Evolutionary conservation across 306 rosid genomes (phyloP), one percentile per base, ranked within the genome.

Genomic region (Aeschynomene evenia): DNA sequence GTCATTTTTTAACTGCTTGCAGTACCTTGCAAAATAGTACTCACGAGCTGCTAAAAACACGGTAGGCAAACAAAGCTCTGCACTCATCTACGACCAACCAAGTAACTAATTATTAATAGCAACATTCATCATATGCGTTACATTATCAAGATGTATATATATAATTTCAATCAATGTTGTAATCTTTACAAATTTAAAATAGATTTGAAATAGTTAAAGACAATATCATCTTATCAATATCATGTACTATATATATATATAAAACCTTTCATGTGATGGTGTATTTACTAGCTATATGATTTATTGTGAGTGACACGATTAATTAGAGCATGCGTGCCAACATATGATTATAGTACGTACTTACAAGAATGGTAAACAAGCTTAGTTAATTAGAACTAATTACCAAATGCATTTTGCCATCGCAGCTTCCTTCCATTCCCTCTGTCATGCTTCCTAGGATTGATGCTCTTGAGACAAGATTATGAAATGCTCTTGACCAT

Each of bases 331-430:
- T n/a, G n/a, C n/a, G n/a, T n/a, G n/a, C n/a, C n/a, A n/a, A n/a
- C n/a, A n/a, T n/a, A n/a, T n/a, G n/a, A n/a, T n/a, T n/a, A n/a
- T 24, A 49, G 16, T 14, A 22, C 33, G 40, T 21, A 10, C 18
- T 24, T 11, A 37, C 1, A 28, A 13, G 20, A 70, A 56, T 5
- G 9, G 4, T 55, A 15, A 22, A 28, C 54, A 77, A 18, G 18
- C 15, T 23, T 33, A 60, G n/a, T n/a, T n/a, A n/a, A n/a, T n/a
- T n/a, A n/a, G n/a, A n/a, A n/a, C n/a, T n/a, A 55, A 70, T 71
- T 78, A 89, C 96, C 88, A 89, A 83, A 12, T 89, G 86, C 43
- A 89, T 4, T 59, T 57, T 74, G 28, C 79, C 86, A 46, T 82
- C 75, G 26, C 64, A 80, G 65, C 68, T 66, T 79, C 79, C 81